Base-by-base conservation (phyloP, 148 eudicot species). In the Limonium bicolor region DNA sequence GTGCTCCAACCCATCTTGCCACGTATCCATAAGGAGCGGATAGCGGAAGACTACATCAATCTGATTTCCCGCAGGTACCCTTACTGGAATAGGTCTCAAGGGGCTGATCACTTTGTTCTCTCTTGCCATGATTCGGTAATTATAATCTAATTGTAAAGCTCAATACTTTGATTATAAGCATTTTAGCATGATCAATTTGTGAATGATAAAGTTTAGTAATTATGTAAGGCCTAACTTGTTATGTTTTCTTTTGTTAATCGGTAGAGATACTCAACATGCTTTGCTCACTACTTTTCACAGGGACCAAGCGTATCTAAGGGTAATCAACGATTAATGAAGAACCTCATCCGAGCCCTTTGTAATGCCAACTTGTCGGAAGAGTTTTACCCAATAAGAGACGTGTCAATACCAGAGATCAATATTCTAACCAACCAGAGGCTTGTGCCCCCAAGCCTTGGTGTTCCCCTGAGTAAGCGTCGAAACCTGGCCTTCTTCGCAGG, bases 71-170 rank as follows among this genome's bases (percentile, higher is more conserved):
- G 61, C n/a, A 66, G 54, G 41, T 69, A 81, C 36, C 66, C 71
- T 0, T 74, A 56, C 50, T 74, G 82, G 86, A 82, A 77, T 25
- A 29, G 56, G 20, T 71, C 69, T 54, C 27, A 10, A 8, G 86
- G 93, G 10, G 82, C 93, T 30, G 82, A 82, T n/a, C 86, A 82
- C 54, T 82, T 82, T 55, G 55, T 68, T 28, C 39, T 69, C 55
- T 58, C 71, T 33, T 77, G 82, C 54, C 93, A 81, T 59, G 93
- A 81, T 51, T 81, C 85, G 92, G 92, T 81, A 74, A 1, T 60
- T n/a, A 19, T 48, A 0, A n/a, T 38, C 10, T 20, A 36, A 7
- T 2, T 21, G 1, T 39, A n/a, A 14, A 15, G 8, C 17, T 6
- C 36, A 12, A 3, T 22, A 37, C 13, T 23, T 34, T n/a, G n/a